Percentiles rank a stretch among this genome's conserved stretches.
These are phyloP conservation scores for Aspergillus felis DNA, from an alignment of 2,329 filamentous ascomycete genomes.

Conservation along the genomic window DNA sequence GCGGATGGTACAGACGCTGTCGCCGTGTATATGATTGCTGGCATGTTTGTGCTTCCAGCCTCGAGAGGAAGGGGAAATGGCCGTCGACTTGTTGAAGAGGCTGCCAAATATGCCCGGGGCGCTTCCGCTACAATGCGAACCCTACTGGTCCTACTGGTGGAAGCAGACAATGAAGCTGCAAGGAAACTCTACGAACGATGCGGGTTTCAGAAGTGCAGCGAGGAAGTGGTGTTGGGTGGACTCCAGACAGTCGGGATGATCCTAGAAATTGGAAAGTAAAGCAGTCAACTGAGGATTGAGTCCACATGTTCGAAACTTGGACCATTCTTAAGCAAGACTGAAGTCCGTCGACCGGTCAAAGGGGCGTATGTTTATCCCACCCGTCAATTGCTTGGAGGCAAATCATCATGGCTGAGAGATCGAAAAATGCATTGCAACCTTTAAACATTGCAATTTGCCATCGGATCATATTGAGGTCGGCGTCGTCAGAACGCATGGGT, in stretches of 20 bases:
- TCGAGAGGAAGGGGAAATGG: not conserved
- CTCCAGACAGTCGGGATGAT: not conserved
- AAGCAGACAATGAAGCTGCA: conserved; percentile 2
- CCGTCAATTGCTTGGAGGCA: no score
- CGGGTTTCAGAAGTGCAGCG: conserved; percentile 1
- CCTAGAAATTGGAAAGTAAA: not conserved
- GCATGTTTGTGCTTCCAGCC: not conserved
- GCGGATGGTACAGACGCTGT: not conserved
- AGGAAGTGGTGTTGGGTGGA: not conserved
- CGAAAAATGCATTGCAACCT: no score
- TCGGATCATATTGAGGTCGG: no score
- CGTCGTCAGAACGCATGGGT: no score
- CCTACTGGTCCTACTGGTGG: not conserved
- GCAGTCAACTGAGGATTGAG: no score
- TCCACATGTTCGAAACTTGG: no score
- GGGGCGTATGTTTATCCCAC: no score
- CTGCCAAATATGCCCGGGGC: not conserved
- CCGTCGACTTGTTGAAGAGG: conserved; percentile 1
- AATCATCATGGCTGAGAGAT: no score
- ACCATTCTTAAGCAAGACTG: no score
- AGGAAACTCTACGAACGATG: not conserved
- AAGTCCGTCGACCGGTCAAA: no score
- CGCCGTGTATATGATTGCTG: conserved; percentile 1
- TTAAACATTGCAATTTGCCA: no score
- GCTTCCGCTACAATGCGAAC: not conserved